Percentiles rank a stretch among this genome's conserved stretches.
These are phyloP conservation scores for Aspergillus kassunensis DNA, from an alignment of 495 filamentous ascomycete species.

Conservation along the genomic window DNA sequence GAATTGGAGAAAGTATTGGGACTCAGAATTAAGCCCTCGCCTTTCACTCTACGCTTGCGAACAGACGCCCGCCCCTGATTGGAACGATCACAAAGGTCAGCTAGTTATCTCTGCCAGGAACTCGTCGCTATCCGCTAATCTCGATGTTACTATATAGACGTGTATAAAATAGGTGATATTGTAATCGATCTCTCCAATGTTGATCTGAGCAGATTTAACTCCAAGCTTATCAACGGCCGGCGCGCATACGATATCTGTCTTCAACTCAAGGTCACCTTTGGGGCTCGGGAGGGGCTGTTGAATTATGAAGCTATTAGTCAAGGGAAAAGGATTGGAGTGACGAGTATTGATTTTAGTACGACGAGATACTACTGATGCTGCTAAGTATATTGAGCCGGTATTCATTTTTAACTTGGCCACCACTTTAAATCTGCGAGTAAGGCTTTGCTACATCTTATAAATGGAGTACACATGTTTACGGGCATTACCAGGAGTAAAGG, in stretches of 20 bases:
- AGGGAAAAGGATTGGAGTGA: not conserved
- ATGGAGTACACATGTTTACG: no score
- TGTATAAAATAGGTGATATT: slow-evolving; percentile 4
- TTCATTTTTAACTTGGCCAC: no score
- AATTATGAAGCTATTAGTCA: not conserved
- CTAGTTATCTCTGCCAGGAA: no score
- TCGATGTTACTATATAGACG: not conserved
- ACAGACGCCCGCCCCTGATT: not conserved
- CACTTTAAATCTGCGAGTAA: no score
- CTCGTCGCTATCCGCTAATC: no score
- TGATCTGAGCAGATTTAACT: not conserved
- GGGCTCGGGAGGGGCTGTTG: slow-evolving; percentile 3
- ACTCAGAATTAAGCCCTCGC: no score
- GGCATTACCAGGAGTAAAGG: no score
- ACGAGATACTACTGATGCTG: not conserved
- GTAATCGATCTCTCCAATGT: not conserved
- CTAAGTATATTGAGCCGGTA: no score
- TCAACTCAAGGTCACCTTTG: not conserved
- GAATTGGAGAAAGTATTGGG: no score
- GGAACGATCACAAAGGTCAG: not conserved
- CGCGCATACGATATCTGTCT: not conserved
- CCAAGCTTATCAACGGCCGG: not conserved
- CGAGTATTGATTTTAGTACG: not conserved
- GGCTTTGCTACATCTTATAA: no score
- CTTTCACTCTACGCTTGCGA: not conserved